These are phyloP conservation scores for Mimosa pudica DNA, from an alignment of 306 rosid genomes.

Conservation along the genomic window DNA sequence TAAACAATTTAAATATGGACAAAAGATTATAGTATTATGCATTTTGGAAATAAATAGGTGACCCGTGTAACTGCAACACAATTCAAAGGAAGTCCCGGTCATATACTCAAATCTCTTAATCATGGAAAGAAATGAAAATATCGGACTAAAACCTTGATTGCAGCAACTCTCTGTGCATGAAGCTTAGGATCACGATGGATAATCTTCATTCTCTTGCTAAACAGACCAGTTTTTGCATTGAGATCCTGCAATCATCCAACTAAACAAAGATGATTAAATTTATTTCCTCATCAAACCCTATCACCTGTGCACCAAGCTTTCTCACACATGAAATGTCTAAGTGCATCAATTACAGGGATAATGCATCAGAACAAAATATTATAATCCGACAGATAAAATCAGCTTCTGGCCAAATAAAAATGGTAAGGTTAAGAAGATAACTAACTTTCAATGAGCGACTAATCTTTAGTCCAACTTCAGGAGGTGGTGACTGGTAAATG, in stretches of 20 bases:
- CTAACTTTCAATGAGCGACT: conserved; percentile 95
- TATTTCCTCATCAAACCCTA: conserved; percentile 34
- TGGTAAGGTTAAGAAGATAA: conserved; percentile 46
- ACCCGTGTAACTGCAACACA: background rate
- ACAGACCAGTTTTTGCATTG: conserved; percentile 93
- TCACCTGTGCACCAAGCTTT: background rate
- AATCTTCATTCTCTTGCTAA: conserved; percentile 97
- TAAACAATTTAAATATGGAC: background rate
- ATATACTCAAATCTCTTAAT: background rate
- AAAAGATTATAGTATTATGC: background rate
- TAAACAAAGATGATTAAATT: conserved; percentile 68
- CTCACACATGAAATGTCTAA: background rate
- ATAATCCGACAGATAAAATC: conserved; percentile 27
- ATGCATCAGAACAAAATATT: conserved; percentile 2
- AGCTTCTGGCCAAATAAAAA: background rate
- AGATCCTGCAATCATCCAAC: conserved; percentile 95
- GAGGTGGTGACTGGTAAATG: conserved; percentile 80
- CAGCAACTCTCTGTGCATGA: conserved; percentile 90
- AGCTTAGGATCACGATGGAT: conserved; percentile 87
- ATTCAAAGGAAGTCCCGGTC: background rate
- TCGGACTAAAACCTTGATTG: conserved; percentile 71
- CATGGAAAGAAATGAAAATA: conserved; percentile 1
- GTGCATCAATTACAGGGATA: conserved; percentile 1
- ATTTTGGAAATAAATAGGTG: background rate
- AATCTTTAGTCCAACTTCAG: conserved; percentile 92